Base-by-base conservation (phyloP, 345 rosid genomes). In the Lumnitzera racemosa region DNA sequence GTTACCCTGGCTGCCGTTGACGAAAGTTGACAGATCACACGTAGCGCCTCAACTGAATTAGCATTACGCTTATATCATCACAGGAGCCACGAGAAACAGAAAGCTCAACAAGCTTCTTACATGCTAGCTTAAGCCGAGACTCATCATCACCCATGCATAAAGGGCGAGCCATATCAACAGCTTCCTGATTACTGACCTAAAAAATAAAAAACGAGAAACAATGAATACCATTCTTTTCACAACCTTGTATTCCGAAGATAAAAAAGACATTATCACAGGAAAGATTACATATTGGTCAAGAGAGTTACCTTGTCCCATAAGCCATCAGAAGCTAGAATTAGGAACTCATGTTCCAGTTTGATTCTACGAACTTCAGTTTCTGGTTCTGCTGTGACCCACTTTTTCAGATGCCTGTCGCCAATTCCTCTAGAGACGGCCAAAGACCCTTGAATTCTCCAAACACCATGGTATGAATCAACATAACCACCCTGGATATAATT, bases 321-420 rank as follows among this genome's bases (percentile, higher is more conserved):
- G 15, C 98, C 98, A 52, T 92, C 98, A 1, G 98, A 92, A n/a
- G 96, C 96, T 57, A 92, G 69, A 65, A 92, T 89, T 74, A 92
- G 72, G 81, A 89, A 85, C 74, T 92, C 96, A 2, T 70, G 59
- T 12, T 78, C 85, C 0, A 86, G 81, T 55, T 70, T 64, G 53
- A 92, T 77, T 63, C 16, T 65, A 25, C 85, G 55, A 36, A 76
- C 51, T 66, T 58, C 83, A 0, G 91, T 89, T 67, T 92, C 96
- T 0, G 98, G 98, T 72, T 89, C 95, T 1, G 98, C 84, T 46
- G 80, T 82, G n/a, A 92, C 80, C 98, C 98, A 92, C 50, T 76
- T 68, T 54, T 92, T 92, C 55, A 87, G 84, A 60, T 75, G 79
- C 24, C 72, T 50, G 58, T 92, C 96, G 15, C 98, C 98, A 23